These are phyloP conservation scores for Misopates orontium DNA, from an alignment of 257 asterid genomes.

Conservation along the genomic window DNA sequence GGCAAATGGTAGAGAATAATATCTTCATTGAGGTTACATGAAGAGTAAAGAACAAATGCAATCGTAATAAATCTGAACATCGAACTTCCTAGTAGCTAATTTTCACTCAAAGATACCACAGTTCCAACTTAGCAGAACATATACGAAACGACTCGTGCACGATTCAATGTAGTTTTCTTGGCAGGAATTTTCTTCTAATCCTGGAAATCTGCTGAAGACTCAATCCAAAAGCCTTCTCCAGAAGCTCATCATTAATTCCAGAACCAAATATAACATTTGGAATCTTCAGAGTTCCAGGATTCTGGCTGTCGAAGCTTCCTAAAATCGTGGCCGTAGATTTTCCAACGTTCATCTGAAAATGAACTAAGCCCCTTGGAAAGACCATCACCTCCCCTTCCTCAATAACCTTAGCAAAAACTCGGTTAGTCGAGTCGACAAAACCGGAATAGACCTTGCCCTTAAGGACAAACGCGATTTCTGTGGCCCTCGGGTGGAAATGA, in stretches of 20 bases:
- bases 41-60: not conserved
- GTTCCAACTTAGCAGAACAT: too few species aligned
- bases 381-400: constrained; percentile 65
- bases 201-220: constrained; percentile 37
- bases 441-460: constrained; percentile 56
- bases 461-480: constrained; percentile 48
- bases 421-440: constrained; percentile 49
- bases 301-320: constrained; percentile 57
- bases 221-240: constrained; percentile 63
- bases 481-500: constrained; percentile 58
- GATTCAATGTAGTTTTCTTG: constrained; percentile 16
- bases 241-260: constrained; percentile 56
- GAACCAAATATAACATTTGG: constrained; percentile 56
- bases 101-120: too few species aligned
- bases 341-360: constrained; percentile 69
- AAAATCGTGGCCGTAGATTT: constrained; percentile 41
- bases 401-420: constrained; percentile 48
- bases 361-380: constrained; percentile 58
- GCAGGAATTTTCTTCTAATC: constrained; percentile 46
- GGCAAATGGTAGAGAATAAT: too few species aligned
- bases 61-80: not conserved
- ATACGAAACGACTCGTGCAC: too few species aligned
- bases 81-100: not conserved
- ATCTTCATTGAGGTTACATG: not conserved
- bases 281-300: constrained; percentile 52